phyloP scores from a whole-genome alignment of 208 protist genomes.

The Trypanosomatidae sp. region DNA sequence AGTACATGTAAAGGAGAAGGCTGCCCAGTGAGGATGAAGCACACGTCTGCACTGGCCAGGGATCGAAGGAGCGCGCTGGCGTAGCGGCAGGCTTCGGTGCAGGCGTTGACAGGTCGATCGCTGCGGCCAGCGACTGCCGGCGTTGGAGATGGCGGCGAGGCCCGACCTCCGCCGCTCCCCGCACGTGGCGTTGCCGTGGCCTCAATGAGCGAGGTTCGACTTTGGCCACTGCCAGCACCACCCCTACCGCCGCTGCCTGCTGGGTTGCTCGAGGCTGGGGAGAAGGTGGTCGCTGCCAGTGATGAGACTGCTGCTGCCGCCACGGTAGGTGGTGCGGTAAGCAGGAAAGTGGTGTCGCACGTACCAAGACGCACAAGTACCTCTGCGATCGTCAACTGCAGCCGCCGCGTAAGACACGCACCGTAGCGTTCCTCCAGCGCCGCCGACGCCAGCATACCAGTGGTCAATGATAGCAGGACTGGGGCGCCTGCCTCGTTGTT shows the following conservation, averaged over 20 bases:
- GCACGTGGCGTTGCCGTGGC: not conserved
- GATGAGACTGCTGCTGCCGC: conserved; percentile 14
- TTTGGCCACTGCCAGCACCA: not conserved
- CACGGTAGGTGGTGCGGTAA: conserved; percentile 16
- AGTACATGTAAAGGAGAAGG: not conserved
- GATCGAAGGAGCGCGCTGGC: conserved; percentile 50
- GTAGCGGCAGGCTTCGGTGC: conserved; percentile 48
- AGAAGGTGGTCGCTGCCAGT: not conserved
- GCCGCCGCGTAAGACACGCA: conserved; percentile 40
- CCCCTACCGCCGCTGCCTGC: not conserved
- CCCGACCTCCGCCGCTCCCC: not conserved
- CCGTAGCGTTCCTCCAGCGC: conserved; percentile 48
- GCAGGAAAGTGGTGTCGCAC: conserved; percentile 41
- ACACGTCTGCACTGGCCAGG: conserved; percentile 29
- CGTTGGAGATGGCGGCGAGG: not conserved
- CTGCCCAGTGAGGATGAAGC: conserved; percentile 12
- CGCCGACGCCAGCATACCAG: conserved; percentile 34
- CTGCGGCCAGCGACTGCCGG: not conserved
- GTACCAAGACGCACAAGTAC: conserved; percentile 51
- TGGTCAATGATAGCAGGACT: conserved; percentile 4
- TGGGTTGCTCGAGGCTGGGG: not conserved
- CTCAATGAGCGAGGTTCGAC: not conserved
- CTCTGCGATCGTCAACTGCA: conserved; percentile 63
- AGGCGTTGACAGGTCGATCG: conserved; percentile 42
- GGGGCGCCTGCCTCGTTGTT: not conserved